phyloP scores from a whole-genome alignment of 352 stramenopile species.

The Blastocystis sp. region DNA sequence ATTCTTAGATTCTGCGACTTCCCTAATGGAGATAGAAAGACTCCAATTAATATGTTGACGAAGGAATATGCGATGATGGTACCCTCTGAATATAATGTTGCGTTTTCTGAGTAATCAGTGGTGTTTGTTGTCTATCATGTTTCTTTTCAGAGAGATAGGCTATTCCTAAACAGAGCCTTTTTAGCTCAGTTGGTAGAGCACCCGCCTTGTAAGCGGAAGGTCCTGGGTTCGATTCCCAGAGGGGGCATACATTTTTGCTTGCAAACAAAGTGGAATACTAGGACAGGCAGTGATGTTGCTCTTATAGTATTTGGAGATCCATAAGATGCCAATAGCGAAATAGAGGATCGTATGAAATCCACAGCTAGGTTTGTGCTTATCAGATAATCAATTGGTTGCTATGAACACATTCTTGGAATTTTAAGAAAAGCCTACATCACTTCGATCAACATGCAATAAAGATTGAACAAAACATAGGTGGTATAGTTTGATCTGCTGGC shows the following conservation, averaged over 20 bases:
- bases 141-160: background rate
- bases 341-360: too few relatives aligned
- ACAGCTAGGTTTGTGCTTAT: too few relatives aligned
- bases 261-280: too few relatives aligned
- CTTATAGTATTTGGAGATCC: too few relatives aligned
- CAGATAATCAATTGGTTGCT: too few relatives aligned
- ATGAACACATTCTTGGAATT: too few relatives aligned
- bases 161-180: background rate
- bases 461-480: too few relatives aligned
- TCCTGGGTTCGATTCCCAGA: constrained; percentile 61
- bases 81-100: background rate
- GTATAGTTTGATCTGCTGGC: too few relatives aligned
- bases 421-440: too few relatives aligned
- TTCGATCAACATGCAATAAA: too few relatives aligned
- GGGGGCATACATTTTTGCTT: constrained; percentile 22
- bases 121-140: background rate
- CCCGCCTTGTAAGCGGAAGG: constrained; percentile 60
- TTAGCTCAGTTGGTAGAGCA: constrained; percentile 63
- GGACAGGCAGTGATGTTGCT: too few relatives aligned
- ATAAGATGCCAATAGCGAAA: too few relatives aligned
- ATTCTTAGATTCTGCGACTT: constrained; percentile 38
- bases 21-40: background rate
- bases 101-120: background rate
- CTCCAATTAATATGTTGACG: background rate
- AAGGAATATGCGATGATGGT: background rate